Base-by-base conservation (phyloP, 2,329 filamentous ascomycete species). In the Hypomyces rosellus region DNA sequence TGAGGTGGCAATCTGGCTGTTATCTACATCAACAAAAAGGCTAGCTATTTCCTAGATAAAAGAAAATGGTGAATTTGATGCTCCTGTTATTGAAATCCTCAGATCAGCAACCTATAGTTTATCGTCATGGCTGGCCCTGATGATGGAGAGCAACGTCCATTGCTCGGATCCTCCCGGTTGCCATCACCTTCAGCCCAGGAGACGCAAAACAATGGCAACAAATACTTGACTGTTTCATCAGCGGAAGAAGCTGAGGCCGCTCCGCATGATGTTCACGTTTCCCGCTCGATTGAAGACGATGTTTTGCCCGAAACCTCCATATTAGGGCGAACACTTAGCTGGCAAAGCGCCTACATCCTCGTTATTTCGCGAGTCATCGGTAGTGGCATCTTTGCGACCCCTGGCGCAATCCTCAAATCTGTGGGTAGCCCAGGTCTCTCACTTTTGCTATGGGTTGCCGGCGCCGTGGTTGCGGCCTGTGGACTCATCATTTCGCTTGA, bases 331-430 rank as follows among this genome's bases (percentile, higher is more conserved):
- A 82, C 73, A 14, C 74, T 87, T 45, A 77, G 69, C 50, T 85
- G 82, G 81, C 71, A 73, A 22, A 82, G 78, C 57, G 80, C 81
- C 1, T 86, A 83, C 61, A 82, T 87, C 49, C 72, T 87, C 16
- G 80, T 85, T 7, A 82, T 87, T 22, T 85, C 81, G 1, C 75
- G 84, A 12, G 82, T 88, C 5, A 82, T 88, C 30, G 84, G 84
- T 12, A 84, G 77, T 58, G 85, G 84, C 22, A 86, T 89, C 55
- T 89, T 88, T 59, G 84, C 85, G 1, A 87, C 84, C 0, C 85
- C 83, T 0, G 84, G 81, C 0, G 75, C 82, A 4, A 86, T 89
- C 45, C 73, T 86, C 3, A 76, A 80, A 36, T 77, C 80, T 0
- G 80, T 82, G 2, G 86, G 86, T 1, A 88, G 84, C 49, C 73